Conservation (phyloP, 2,329 filamentous ascomycete genomes). For the Trichoderma asperellum region DNA sequence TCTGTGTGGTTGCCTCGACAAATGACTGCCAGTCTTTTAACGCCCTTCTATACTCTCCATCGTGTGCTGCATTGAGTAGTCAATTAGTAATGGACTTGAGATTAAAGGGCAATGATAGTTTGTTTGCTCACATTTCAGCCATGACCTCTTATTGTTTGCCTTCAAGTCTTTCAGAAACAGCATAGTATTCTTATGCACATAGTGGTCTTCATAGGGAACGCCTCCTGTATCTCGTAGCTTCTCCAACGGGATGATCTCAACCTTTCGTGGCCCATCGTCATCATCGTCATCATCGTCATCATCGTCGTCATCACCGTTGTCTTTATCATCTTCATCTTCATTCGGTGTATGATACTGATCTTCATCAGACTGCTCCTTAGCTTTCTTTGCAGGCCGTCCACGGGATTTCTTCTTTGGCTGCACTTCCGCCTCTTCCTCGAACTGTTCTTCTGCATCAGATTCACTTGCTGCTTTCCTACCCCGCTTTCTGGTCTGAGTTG, state of each 20-base stretch:
- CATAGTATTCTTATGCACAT: constrained; percentile 61
- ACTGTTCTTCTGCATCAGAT: constrained; percentile 34
- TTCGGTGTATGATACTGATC: constrained; percentile 35
- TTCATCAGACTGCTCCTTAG: constrained; percentile 31
- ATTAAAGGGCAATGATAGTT: not conserved
- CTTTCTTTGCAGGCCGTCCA: constrained; percentile 31
- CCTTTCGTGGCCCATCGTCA: constrained; percentile 42
- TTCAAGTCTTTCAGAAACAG: constrained; percentile 62
- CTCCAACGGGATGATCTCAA: constrained; percentile 44
- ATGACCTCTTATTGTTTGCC: constrained; percentile 61
- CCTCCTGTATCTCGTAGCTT: constrained; percentile 43
- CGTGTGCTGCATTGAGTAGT: constrained; percentile 61
- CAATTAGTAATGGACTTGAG: not conserved
- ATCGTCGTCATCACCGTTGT: constrained; percentile 30
- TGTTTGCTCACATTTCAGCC: constrained; percentile 57
- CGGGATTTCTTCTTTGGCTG: constrained; percentile 36
- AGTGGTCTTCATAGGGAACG: constrained; percentile 54
- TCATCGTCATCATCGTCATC: constrained; percentile 45
- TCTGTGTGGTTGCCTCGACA: constrained; percentile 71
- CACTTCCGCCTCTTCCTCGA: constrained; percentile 34
- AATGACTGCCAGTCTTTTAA: constrained; percentile 83
- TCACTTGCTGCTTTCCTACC: constrained; percentile 31
- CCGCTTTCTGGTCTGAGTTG: constrained; percentile 35
- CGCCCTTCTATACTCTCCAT: constrained; percentile 76
- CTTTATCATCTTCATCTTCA: constrained; percentile 34